A percentile compares a stretch with the other conserved stretches of the same genome.
These are phyloP conservation scores for Diaporthe vexans DNA, from an alignment of 2,329 filamentous ascomycete genomes.

Conservation along the genomic window DNA sequence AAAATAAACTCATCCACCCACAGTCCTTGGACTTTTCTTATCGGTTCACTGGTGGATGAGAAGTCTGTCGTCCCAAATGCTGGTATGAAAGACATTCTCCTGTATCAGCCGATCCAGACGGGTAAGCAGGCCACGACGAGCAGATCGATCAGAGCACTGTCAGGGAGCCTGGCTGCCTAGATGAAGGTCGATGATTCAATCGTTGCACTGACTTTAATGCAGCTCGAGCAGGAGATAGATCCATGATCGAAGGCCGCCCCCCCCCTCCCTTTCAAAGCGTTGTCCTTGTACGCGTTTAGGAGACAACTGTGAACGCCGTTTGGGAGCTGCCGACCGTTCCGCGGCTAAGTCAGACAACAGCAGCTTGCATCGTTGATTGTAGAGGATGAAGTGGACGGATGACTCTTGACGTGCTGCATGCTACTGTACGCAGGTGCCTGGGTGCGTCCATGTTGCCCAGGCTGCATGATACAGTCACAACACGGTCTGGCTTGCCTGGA, in stretches of 20 bases:
- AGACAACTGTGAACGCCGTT: slow-evolving; percentile 3
- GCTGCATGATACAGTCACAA: slow-evolving; percentile 11
- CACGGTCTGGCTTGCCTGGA: slow-evolving; percentile 7
- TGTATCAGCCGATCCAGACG: slow-evolving; percentile 10
- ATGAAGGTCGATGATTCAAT: slow-evolving; percentile 20
- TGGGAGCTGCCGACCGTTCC: neutral
- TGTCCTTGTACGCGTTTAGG: neutral
- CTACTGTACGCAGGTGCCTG: neutral
- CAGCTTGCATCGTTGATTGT: neutral
- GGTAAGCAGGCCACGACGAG: slow-evolving; percentile 8
- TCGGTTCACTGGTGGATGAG: neutral
- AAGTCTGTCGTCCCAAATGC: neutral
- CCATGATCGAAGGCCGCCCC: neutral
- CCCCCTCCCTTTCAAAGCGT: neutral
- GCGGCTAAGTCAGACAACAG: neutral
- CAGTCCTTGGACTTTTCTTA: neutral
- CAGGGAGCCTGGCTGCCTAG: slow-evolving; percentile 17
- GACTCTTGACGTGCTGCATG: slow-evolving; percentile 1
- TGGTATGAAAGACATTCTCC: slow-evolving; percentile 1
- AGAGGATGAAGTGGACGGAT: neutral
- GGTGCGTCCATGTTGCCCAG: neutral
- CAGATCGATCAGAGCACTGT: neutral
- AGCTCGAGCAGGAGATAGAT: slow-evolving; percentile 12
- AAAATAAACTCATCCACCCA: slow-evolving; percentile 25
- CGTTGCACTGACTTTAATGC: slow-evolving; percentile 23